Evolutionary conservation across 495 filamentous ascomycete genomes (phyloP).

Genomic region (Chlorociboria aeruginascens): DNA sequence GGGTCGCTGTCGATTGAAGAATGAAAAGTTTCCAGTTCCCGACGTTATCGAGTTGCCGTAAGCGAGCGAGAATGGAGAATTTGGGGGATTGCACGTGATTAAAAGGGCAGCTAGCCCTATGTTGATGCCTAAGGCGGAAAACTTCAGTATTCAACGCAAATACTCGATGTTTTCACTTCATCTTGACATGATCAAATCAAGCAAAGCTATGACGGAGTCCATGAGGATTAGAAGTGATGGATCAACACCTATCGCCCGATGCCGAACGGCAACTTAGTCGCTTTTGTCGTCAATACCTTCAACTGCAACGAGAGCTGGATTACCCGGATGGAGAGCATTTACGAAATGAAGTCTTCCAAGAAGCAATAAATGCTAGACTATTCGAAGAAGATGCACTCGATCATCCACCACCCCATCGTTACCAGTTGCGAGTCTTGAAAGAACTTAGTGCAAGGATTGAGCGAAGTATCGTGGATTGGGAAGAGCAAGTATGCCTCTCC

Average conservation of each 20-base stretch:
- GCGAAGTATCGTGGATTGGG: conserved; percentile 56
- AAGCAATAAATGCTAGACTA: conserved; percentile 46
- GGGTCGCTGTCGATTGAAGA: conserved; percentile 16
- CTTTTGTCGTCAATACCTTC: conserved; percentile 52
- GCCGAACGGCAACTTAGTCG: conserved; percentile 24
- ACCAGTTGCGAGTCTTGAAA: conserved; percentile 64
- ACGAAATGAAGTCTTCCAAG: conserved; percentile 42
- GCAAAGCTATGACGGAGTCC: conserved; percentile 10
- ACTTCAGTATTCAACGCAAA: neutral
- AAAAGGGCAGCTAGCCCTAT: conserved; percentile 7
- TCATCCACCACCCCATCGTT: conserved; percentile 48
- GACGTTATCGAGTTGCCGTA: conserved; percentile 12
- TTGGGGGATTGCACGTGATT: neutral
- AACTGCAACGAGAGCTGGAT: conserved; percentile 43
- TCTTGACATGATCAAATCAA: too few relatives aligned
- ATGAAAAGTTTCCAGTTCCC: neutral
- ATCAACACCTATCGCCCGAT: conserved; percentile 3
- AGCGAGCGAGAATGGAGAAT: conserved; percentile 2
- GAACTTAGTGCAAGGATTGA: conserved; percentile 53
- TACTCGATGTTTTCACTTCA: neutral
- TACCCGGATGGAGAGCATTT: conserved; percentile 43
- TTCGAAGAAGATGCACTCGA: conserved; percentile 42
- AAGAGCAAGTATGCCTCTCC: conserved; percentile 60
- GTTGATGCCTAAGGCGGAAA: conserved; percentile 1
- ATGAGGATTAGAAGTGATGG: conserved; percentile 8